Conservation (phyloP, 768 basidiomycete genomes). For the Hortiboletus campestris region DNA sequence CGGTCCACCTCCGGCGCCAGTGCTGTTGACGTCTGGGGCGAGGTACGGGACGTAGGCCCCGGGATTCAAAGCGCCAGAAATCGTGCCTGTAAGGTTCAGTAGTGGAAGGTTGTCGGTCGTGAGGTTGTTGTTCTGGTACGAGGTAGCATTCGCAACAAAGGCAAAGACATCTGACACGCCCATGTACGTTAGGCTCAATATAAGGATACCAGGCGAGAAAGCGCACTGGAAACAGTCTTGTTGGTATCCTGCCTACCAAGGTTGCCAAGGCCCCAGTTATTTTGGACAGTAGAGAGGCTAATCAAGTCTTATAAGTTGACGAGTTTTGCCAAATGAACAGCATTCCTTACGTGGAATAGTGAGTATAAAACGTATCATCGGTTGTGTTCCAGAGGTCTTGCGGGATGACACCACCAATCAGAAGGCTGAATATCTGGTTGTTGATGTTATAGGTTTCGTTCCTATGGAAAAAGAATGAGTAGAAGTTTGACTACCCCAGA, state of each 20-base stretch:
- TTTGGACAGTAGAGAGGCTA: slow-evolving; percentile 50
- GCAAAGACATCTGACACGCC: slow-evolving; percentile 46
- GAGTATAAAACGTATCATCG: slow-evolving; percentile 57
- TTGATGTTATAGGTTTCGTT: slow-evolving; percentile 36
- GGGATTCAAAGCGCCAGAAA: slow-evolving; percentile 45
- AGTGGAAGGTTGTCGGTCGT: slow-evolving; percentile 30
- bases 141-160: slow-evolving; percentile 46
- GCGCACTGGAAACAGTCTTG: slow-evolving; percentile 32
- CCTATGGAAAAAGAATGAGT: slow-evolving; percentile 5
- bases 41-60: slow-evolving; percentile 41
- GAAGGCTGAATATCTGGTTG: slow-evolving; percentile 46
- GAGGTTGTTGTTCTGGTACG: slow-evolving; percentile 40
- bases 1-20: slow-evolving; percentile 42
- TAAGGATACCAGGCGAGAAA: neutral
- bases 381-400: slow-evolving; percentile 38
- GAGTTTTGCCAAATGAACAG: neutral
- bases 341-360: slow-evolving; percentile 47
- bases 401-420: slow-evolving; percentile 49
- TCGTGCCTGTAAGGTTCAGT: slow-evolving; percentile 41
- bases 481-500: neutral
- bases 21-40: slow-evolving; percentile 40
- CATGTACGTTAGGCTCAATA: neutral
- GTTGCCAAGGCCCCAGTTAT: slow-evolving; percentile 60
- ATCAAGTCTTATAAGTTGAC: neutral
- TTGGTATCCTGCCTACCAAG: slow-evolving; percentile 60